These are phyloP conservation scores for Dispira parvispora DNA, from an alignment of 192 early-diverging fungal species.

Conservation along the genomic window DNA sequence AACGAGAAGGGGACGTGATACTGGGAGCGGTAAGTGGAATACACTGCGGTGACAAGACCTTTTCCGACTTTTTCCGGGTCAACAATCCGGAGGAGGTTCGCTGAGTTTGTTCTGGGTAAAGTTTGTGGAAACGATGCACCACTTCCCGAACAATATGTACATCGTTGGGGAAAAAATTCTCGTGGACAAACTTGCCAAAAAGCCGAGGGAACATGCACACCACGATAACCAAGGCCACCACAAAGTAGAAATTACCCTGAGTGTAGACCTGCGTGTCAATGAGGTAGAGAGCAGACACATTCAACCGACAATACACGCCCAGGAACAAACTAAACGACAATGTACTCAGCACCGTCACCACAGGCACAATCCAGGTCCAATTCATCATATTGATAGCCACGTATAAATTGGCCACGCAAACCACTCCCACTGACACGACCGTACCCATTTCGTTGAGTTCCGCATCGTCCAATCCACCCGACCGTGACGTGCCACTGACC, in stretches of 20 bases:
- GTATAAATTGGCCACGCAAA: conserved; percentile 63
- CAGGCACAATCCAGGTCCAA: conserved; percentile 54
- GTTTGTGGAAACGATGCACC: conserved; percentile 15
- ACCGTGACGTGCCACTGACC: conserved; percentile 25
- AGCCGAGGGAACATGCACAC: conserved; percentile 61
- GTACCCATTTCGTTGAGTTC: conserved; percentile 44
- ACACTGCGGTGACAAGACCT: conserved; percentile 9
- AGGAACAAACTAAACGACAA: conserved; percentile 38
- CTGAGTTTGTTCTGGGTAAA: too few species aligned
- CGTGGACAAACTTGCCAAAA: conserved; percentile 41
- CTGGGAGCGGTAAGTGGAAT: conserved; percentile 7
- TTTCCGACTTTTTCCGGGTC: too few species aligned
- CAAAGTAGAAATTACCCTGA: conserved; percentile 51
- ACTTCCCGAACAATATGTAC: conserved; percentile 74
- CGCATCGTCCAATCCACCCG: conserved; percentile 39
- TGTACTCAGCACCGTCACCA: conserved; percentile 29
- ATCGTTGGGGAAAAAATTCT: conserved; percentile 61
- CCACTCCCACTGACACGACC: conserved; percentile 47
- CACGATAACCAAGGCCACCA: conserved; percentile 34
- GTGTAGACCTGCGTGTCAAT: conserved; percentile 40
- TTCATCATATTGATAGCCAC: conserved; percentile 52
- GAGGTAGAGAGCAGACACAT: conserved; percentile 31
- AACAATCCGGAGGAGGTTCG: too few species aligned
- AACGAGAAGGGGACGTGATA: too few species aligned
- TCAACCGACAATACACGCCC: conserved; percentile 35